A percentile compares a stretch with the other conserved stretches of the same genome.
Conservation (phyloP, 2,329 filamentous ascomycete genomes). For the Ophiocordyceps polyrhachis-furcata region DNA sequence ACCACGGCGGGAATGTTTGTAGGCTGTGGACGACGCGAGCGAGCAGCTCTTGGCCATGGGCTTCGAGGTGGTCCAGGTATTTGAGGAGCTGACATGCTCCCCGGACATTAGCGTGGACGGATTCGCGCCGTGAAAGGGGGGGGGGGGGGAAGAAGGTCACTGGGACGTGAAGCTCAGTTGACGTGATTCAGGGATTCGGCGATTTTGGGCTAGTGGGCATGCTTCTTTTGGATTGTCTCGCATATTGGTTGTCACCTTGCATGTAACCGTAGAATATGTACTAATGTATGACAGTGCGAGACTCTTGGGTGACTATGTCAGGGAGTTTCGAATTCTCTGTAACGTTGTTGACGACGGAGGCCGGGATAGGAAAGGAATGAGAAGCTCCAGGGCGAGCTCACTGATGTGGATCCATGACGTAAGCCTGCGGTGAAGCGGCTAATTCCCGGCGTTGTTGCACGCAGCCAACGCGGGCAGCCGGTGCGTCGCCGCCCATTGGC, state of each 20-base stretch:
- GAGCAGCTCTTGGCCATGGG: constrained; percentile 64
- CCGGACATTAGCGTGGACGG: constrained; percentile 26
- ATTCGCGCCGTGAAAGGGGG: not conserved
- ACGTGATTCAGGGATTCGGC: not conserved
- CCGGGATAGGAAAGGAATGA: not conserved
- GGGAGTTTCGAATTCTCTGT: not conserved
- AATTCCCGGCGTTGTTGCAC: not conserved
- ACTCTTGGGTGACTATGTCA: not conserved
- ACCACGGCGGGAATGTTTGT: constrained; percentile 3
- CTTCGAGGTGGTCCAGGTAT: constrained; percentile 59
- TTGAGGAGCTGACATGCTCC: constrained; percentile 61
- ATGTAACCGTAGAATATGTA: not conserved
- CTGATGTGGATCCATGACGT: not conserved
- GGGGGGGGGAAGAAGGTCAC: not conserved
- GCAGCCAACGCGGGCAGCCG: not conserved
- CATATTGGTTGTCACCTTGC: not conserved
- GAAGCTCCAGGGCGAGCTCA: not conserved
- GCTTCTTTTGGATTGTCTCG: not conserved
- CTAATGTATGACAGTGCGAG: not conserved
- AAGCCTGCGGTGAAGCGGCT: not conserved
- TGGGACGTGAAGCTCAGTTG: not conserved
- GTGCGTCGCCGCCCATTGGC: not conserved
- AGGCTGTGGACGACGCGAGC: constrained; percentile 52
- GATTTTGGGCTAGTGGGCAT: not conserved
- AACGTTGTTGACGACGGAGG: not conserved